Conservation (phyloP, 1,284 basidiomycete species). For the Takashimella tepidaria region DNA sequence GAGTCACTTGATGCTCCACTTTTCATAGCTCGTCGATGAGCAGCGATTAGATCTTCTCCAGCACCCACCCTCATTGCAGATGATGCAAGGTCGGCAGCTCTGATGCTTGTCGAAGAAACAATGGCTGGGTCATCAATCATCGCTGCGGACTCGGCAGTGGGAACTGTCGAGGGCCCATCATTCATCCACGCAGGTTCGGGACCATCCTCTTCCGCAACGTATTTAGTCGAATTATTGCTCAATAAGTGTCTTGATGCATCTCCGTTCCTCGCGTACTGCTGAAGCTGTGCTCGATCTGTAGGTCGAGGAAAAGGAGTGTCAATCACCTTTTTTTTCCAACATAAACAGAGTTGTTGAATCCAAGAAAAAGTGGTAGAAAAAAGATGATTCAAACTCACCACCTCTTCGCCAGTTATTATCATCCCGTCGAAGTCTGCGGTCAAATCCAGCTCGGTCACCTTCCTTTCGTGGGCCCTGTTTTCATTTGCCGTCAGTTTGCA, state of each 20-base stretch:
- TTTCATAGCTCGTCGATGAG: conserved; percentile 39
- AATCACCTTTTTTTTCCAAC: no score
- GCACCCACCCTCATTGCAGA: conserved; percentile 32
- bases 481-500: no score
- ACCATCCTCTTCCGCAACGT: conserved; percentile 25
- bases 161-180: conserved; percentile 15
- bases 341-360: no score
- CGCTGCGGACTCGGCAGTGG: background rate
- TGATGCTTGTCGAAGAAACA: conserved; percentile 3
- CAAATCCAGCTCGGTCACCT: conserved; percentile 9
- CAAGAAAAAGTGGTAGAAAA: no score
- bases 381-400: conserved; percentile 4
- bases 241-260: conserved; percentile 5
- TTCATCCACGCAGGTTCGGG: conserved; percentile 45
- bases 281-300: conserved; percentile 2
- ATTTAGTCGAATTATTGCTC: conserved; percentile 3
- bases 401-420: conserved; percentile 18
- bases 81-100: conserved; percentile 17
- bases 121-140: conserved; percentile 28
- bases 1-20: conserved; percentile 9
- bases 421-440: conserved; percentile 1
- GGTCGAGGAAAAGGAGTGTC: conserved; percentile 1
- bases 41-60: conserved; percentile 43
- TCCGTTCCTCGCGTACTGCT: conserved; percentile 12
- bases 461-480: background rate